A percentile compares a stretch with the other conserved stretches of the same genome.
phyloP scores from a whole-genome alignment of 176 grass and related monocot species.

The Paspalum notatum region DNA sequence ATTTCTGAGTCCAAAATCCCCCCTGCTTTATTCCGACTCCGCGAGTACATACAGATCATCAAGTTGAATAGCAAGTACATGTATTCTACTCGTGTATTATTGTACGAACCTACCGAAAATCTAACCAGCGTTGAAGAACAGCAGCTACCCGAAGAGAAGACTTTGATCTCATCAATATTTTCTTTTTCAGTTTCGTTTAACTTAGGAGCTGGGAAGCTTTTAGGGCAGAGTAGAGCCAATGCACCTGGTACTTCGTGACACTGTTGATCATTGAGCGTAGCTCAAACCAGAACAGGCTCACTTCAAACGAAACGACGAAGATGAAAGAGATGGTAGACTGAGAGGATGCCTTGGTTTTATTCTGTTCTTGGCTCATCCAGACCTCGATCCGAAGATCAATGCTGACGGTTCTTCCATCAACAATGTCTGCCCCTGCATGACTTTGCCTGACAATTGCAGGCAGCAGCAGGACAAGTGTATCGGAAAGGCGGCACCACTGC shows the following conservation, averaged over 20 bases:
- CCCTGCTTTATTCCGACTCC: background rate
- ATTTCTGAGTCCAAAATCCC: background rate
- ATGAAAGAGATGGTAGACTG: background rate
- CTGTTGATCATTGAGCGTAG: too few relatives aligned
- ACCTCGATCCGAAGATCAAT: background rate
- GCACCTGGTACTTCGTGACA: background rate
- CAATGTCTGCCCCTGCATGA: background rate
- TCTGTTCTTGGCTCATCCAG: background rate
- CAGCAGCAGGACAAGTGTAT: background rate
- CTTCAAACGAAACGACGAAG: too few relatives aligned
- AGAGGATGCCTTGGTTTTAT: constrained; percentile 18
- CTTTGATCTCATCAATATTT: background rate
- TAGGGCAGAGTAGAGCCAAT: background rate
- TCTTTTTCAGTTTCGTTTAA: background rate
- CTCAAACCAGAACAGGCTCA: background rate
- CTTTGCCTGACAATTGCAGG: background rate
- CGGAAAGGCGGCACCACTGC: background rate
- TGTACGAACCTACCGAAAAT: background rate
- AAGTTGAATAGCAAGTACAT: background rate
- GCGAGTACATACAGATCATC: background rate
- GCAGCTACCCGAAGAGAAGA: background rate
- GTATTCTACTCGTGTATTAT: constrained; percentile 12
- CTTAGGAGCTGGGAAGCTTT: background rate
- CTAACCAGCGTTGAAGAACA: background rate
- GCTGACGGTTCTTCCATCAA: background rate